Evolutionary conservation across 2,329 filamentous ascomycete species (phyloP), one percentile per base, ranked within the genome.

Genomic region (Ceratocystis lukuohia): DNA sequence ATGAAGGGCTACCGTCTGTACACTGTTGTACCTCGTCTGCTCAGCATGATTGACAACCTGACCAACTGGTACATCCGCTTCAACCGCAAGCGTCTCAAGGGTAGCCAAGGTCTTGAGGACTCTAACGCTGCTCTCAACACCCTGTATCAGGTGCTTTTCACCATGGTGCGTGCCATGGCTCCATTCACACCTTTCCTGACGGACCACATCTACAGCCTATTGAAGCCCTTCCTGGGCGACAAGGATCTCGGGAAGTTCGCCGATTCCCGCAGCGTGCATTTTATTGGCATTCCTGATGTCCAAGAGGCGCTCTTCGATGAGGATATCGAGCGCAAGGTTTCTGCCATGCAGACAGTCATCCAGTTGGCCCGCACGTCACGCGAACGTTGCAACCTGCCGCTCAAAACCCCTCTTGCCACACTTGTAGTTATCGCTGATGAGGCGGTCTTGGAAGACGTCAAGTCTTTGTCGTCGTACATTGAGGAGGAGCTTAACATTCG

Each of bases 11-110:
- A 88, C 74, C 85, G 87, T 41, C 76, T 89, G 50, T 95, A 94
- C 76, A 95, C 90, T 1, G 90, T 95, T 48, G 89, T 95, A 62
- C 90, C 90, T 5, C 81, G 87, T 67, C 77, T 95, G 68, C 80
- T 92, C 22, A 81, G 81, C 66, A 80, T 92, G 73, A 92, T 95
- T 70, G 91, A 95, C 72, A 89, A 92, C 75, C 88, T 88, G 20
- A 94, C 90, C 7, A 95, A 96, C 76, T 95, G 89, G 90, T 95
- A 94, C 77, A 95, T 95, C 74, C 84, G 89, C 66, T 92, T 94
- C 80, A 94, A 94, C 78, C 83, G 90, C 61, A 88, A 88, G 75
- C 84, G 90, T 64, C 79, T 94, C 70, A 95, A 94, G 83, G 90
- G 90, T 66, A 88, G 89, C 72, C 83, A 88, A 69, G 71, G 70